Conservation (phyloP, 78 protist genomes). For the Dictyostelium capitatum region DNA sequence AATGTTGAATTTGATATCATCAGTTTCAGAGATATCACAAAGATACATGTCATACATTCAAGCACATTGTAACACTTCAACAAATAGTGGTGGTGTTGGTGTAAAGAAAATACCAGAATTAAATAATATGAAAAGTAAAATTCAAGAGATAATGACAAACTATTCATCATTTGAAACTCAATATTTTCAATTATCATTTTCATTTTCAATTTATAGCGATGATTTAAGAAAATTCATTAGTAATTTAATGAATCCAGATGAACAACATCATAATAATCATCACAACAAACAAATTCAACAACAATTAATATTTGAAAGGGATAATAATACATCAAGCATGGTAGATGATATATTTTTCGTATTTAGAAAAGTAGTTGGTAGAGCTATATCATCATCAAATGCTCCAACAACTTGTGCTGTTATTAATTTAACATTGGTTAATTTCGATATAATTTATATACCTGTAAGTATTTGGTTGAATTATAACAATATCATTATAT, state of each 20-base stretch:
- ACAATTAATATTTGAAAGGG: constrained; percentile 15
- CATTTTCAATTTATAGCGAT: constrained; percentile 59
- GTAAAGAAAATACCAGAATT: constrained; percentile 17
- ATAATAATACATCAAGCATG: constrained; percentile 49
- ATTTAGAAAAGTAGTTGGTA: constrained; percentile 43
- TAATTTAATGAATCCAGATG: background rate
- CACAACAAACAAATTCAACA: background rate
- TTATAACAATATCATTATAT: background rate
- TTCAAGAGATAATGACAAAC: constrained; percentile 29
- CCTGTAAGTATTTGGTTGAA: constrained; percentile 39
- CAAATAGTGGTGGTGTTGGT: background rate
- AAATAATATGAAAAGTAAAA: constrained; percentile 35
- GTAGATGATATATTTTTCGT: constrained; percentile 71
- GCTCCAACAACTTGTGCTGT: constrained; percentile 57
- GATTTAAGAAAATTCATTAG: constrained; percentile 40
- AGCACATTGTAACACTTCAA: background rate
- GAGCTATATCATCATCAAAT: constrained; percentile 42
- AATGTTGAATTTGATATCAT: constrained; percentile 27
- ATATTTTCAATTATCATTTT: constrained; percentile 72
- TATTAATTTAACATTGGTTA: constrained; percentile 43
- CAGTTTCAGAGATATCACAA: constrained; percentile 53
- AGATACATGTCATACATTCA: constrained; percentile 46
- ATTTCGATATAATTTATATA: constrained; percentile 50
- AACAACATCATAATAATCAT: background rate
- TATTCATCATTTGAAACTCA: constrained; percentile 56